Conservation (phyloP, 179 eudicot species). For the Beta corolliflora region DNA sequence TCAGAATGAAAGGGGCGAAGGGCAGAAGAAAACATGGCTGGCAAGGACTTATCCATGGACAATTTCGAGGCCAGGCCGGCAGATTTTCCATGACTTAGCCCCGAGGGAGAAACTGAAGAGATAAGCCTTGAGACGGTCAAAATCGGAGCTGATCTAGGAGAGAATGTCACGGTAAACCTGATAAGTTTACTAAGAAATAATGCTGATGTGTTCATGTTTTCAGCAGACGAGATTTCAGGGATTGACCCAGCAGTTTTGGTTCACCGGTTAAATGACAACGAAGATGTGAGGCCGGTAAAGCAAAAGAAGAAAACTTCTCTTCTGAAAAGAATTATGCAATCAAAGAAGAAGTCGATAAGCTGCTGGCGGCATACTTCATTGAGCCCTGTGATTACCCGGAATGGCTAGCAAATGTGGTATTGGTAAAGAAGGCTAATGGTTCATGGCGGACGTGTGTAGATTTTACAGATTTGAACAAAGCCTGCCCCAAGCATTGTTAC, state of each 20-base stretch:
- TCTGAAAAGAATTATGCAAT: background rate
- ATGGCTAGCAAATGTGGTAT: too few relatives aligned
- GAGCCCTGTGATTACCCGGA: too few relatives aligned
- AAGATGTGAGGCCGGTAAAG: background rate
- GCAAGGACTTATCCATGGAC: background rate
- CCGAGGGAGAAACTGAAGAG: background rate
- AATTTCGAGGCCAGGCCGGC: background rate
- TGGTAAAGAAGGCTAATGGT: too few relatives aligned
- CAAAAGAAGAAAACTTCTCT: background rate
- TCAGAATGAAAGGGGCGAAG: background rate
- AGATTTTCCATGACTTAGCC: background rate
- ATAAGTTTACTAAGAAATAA: background rate
- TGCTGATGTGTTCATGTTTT: background rate
- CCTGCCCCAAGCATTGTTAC: too few relatives aligned
- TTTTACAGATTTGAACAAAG: too few relatives aligned
- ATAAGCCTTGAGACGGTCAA: too few relatives aligned
- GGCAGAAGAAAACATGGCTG: too few relatives aligned
- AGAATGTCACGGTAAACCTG: too few relatives aligned
- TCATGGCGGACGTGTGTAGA: too few relatives aligned
- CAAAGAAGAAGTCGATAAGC: background rate
- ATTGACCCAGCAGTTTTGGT: background rate
- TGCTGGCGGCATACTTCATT: too few relatives aligned
- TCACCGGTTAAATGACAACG: background rate
- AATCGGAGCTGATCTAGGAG: background rate
- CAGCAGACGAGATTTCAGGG: background rate